phyloP scores from a whole-genome alignment of 768 basidiomycete species.

The Suillus bovinus region DNA sequence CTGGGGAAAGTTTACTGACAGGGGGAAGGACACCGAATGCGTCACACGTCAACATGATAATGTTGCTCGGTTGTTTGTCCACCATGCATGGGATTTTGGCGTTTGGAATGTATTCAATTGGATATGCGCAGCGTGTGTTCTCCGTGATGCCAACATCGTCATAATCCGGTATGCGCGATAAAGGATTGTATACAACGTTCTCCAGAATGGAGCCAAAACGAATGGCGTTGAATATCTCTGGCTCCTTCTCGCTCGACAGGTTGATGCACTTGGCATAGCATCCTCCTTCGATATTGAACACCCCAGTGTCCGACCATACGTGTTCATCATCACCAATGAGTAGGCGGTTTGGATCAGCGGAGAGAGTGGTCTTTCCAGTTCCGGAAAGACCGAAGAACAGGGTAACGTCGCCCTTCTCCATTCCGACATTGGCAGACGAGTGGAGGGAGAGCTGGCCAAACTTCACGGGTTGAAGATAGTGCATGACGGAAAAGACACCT shows the following conservation, averaged over 20 bases:
- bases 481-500: slow-evolving; percentile 99
- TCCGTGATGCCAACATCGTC: slow-evolving; percentile 97
- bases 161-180: slow-evolving; percentile 84
- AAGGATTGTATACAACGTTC: slow-evolving; percentile 96
- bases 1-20: slow-evolving; percentile 86
- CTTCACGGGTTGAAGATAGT: slow-evolving; percentile 98
- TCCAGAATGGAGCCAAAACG: slow-evolving; percentile 96
- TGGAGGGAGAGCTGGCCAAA: slow-evolving; percentile 97
- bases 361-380: slow-evolving; percentile 98
- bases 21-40: slow-evolving; percentile 98
- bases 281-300: slow-evolving; percentile 99
- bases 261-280: slow-evolving; percentile 99
- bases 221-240: slow-evolving; percentile 96
- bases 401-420: slow-evolving; percentile 86
- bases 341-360: slow-evolving; percentile 90
- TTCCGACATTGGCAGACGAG: slow-evolving; percentile 96
- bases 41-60: slow-evolving; percentile 97
- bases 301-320: slow-evolving; percentile 98
- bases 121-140: slow-evolving; percentile 99
- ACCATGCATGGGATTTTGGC: slow-evolving; percentile 92
- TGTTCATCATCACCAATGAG: slow-evolving; percentile 99
- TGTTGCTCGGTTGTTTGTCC: slow-evolving; percentile 86
- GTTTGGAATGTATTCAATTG: slow-evolving; percentile 96
- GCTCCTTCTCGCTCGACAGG: slow-evolving; percentile 95
- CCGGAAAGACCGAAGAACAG: slow-evolving; percentile 99